A percentile compares a stretch with the other conserved stretches of the same genome.
These are phyloP conservation scores for Annona squamosa DNA, from an alignment of 164 flowering plant genomes.

Conservation along the genomic window DNA sequence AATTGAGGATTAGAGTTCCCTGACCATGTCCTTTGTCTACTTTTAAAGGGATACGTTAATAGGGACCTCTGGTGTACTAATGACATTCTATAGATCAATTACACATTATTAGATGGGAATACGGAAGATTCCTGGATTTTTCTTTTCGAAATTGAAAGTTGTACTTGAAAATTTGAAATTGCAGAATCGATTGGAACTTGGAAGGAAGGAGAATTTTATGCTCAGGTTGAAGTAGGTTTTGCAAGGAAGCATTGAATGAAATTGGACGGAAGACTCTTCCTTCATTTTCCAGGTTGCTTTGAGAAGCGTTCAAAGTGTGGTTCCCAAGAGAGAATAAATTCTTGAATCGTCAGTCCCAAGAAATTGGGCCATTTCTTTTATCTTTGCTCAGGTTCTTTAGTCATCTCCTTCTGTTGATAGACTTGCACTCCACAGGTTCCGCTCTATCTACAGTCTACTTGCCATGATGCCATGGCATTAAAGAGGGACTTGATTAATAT, in stretches of 20 bases:
- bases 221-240: not conserved
- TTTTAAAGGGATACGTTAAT: no score
- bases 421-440: not conserved
- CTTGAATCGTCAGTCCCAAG: not conserved
- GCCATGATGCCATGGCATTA: not conserved
- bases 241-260: not conserved
- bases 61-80: no score
- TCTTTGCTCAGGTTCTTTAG: not conserved
- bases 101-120: no score
- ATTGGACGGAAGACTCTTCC: not conserved
- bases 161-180: no score
- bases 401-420: not conserved
- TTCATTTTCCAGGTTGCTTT: constrained; percentile 1
- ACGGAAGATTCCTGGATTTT: no score
- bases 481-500: no score
- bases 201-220: not conserved
- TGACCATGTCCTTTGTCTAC: no score
- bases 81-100: no score
- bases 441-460: not conserved
- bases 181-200: not conserved
- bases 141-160: no score
- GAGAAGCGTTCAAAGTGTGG: not conserved
- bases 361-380: not conserved
- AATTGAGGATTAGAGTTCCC: no score
- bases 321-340: not conserved